Percentiles rank a stretch among this genome's conserved stretches.
Evolutionary conservation across 1,284 basidiomycete species (phyloP).

Genomic region (Trametes hirsuta): DNA sequence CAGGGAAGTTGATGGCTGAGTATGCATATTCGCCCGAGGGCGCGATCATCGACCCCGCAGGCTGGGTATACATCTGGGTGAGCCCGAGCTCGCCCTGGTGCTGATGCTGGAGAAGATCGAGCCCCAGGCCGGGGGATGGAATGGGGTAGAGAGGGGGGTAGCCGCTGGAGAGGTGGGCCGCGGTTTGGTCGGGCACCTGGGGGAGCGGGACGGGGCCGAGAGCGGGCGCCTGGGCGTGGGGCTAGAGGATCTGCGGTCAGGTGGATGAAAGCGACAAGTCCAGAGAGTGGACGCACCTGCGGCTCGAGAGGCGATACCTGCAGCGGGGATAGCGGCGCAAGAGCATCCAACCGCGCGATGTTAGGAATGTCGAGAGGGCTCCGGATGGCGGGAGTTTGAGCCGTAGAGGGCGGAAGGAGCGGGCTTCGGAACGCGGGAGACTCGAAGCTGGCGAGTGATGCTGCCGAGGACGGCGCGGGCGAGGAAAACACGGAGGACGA

Average conservation of each 20-base stretch:
- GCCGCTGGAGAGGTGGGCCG: neutral
- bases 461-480: neutral
- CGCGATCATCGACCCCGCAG: neutral
- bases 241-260: neutral
- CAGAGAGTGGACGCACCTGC: neutral
- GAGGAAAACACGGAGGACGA: neutral
- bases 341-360: neutral
- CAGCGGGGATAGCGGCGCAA: neutral
- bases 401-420: constrained; percentile 9
- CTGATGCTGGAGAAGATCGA: constrained; percentile 1
- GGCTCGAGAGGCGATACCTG: neutral
- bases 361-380: constrained; percentile 5
- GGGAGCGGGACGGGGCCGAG: neutral
- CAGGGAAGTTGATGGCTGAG: neutral
- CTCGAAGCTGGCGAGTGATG: neutral
- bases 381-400: neutral
- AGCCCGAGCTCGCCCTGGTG: constrained; percentile 11
- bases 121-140: neutral
- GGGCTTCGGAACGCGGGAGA: constrained; percentile 14
- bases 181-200: neutral
- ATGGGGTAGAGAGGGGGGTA: neutral
- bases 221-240: neutral
- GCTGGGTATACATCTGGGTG: neutral
- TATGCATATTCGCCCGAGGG: neutral
- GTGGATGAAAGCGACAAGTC: neutral